These are phyloP conservation scores for Aschersonia sp. DNA, from an alignment of 2,329 filamentous ascomycete species.

Conservation along the genomic window DNA sequence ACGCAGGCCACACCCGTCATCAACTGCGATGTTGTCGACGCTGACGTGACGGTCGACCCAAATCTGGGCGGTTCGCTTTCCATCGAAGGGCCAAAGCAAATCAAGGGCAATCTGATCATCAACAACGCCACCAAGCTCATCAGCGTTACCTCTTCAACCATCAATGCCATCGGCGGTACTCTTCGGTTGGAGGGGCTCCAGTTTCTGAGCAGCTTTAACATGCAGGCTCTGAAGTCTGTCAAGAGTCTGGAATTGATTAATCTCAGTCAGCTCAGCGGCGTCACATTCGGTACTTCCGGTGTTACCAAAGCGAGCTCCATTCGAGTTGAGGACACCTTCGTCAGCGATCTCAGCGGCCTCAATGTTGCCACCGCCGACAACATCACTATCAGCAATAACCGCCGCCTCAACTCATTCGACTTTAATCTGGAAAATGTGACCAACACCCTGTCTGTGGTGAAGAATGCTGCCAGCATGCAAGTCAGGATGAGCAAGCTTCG, in stretches of 20 bases:
- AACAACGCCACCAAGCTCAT: slow-evolving; percentile 47
- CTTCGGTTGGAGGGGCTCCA: slow-evolving; percentile 59
- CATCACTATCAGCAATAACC: slow-evolving; percentile 86
- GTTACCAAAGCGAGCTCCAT: slow-evolving; percentile 56
- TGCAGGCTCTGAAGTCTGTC: slow-evolving; percentile 51
- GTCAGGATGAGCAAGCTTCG: slow-evolving; percentile 66
- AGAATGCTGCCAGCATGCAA: slow-evolving; percentile 62
- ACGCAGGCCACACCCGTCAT: slow-evolving; percentile 46
- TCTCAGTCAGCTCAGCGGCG: slow-evolving; percentile 42
- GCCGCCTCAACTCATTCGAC: slow-evolving; percentile 57
- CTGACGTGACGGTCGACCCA: slow-evolving; percentile 50
- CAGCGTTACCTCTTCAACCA: slow-evolving; percentile 42
- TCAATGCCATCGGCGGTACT: slow-evolving; percentile 51
- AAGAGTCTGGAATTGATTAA: slow-evolving; percentile 56
- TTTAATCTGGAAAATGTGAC: slow-evolving; percentile 68
- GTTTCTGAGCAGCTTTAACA: slow-evolving; percentile 50
- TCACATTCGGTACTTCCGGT: slow-evolving; percentile 34
- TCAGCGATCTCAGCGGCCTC: slow-evolving; percentile 66
- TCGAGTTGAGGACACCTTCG: slow-evolving; percentile 71
- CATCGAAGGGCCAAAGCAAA: slow-evolving; percentile 43
- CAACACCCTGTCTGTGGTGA: slow-evolving; percentile 54
- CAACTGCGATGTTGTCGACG: slow-evolving; percentile 54
- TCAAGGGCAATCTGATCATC: slow-evolving; percentile 43
- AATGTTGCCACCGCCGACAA: slow-evolving; percentile 57
- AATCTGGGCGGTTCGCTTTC: slow-evolving; percentile 40